A percentile compares a stretch with the other conserved stretches of the same genome.
Evolutionary conservation across 148 eudicot genomes (phyloP).

Genomic region (Nepenthes gracilis): DNA sequence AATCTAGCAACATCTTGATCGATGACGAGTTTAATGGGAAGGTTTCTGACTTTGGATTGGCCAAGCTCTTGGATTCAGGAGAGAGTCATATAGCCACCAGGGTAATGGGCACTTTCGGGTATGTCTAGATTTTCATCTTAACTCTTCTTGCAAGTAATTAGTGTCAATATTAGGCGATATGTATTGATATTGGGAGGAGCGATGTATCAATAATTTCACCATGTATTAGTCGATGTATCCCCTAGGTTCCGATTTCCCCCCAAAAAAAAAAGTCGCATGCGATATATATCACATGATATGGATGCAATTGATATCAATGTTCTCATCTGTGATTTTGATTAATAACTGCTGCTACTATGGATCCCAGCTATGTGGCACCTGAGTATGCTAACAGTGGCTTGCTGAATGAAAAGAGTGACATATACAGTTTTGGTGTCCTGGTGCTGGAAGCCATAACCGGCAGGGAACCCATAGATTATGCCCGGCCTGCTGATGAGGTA

Average conservation of each 20-base stretch:
- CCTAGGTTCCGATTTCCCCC: too few species aligned
- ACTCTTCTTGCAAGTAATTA: neutral
- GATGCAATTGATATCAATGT: too few species aligned
- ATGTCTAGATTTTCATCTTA: constrained; percentile 11
- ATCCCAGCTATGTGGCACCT: constrained; percentile 79
- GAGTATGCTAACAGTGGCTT: constrained; percentile 95
- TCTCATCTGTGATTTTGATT: neutral
- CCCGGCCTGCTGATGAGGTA: constrained; percentile 71
- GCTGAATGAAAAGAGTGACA: constrained; percentile 82
- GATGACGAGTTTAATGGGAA: constrained; percentile 76
- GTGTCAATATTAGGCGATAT: neutral
- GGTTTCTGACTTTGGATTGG: constrained; percentile 93
- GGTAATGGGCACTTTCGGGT: constrained; percentile 99
- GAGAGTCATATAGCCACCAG: constrained; percentile 84
- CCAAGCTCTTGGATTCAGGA: constrained; percentile 92
- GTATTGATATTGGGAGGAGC: too few species aligned
- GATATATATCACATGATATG: too few species aligned
- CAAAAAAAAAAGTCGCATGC: too few species aligned
- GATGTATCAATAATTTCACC: too few species aligned
- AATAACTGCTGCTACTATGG: neutral
- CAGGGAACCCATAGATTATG: constrained; percentile 92
- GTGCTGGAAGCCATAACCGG: constrained; percentile 84
- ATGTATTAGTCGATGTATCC: too few species aligned
- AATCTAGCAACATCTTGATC: constrained; percentile 87
- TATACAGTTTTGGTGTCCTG: constrained; percentile 82